phyloP scores from a whole-genome alignment of 2,329 filamentous ascomycete genomes.

The Alternaria incomplexa region DNA sequence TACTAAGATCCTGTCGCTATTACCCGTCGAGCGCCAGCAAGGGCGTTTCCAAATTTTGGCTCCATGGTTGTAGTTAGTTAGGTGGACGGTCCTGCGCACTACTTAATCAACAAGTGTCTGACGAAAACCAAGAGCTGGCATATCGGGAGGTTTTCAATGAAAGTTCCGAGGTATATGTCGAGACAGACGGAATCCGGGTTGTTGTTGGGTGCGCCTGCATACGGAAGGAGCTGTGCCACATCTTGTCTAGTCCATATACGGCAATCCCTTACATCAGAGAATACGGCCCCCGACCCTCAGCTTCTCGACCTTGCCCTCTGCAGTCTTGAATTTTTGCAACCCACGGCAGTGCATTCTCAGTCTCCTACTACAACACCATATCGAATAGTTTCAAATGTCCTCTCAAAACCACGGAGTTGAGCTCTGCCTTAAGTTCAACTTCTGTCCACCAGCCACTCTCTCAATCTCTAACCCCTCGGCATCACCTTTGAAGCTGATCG shows the following conservation, averaged over 20 bases:
- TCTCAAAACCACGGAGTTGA: conserved; percentile 11
- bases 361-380: conserved; percentile 8
- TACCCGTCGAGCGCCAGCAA: not conserved
- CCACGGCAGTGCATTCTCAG: not conserved
- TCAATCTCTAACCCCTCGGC: conserved; percentile 12
- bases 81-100: not conserved
- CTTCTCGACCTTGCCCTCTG: too few species aligned
- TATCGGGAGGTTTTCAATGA: not conserved
- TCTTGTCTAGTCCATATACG: not conserved
- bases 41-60: not conserved
- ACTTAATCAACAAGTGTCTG: not conserved
- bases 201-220: not conserved
- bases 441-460: conserved; percentile 10
- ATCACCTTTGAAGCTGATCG: conserved; percentile 15
- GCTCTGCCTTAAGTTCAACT: conserved; percentile 12
- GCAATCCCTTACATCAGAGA: not conserved
- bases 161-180: too few species aligned
- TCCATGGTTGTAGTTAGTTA: not conserved
- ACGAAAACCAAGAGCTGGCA: not conserved
- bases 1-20: too few species aligned
- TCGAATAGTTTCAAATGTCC: conserved; percentile 10
- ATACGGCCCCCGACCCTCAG: too few species aligned
- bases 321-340: not conserved
- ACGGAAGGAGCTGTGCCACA: not conserved
- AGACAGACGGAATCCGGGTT: not conserved